Percentiles rank a stretch among this genome's conserved stretches.
These are phyloP conservation scores for Xylariomycetidae sp. DNA, from an alignment of 2,329 filamentous ascomycete genomes.

Conservation along the genomic window DNA sequence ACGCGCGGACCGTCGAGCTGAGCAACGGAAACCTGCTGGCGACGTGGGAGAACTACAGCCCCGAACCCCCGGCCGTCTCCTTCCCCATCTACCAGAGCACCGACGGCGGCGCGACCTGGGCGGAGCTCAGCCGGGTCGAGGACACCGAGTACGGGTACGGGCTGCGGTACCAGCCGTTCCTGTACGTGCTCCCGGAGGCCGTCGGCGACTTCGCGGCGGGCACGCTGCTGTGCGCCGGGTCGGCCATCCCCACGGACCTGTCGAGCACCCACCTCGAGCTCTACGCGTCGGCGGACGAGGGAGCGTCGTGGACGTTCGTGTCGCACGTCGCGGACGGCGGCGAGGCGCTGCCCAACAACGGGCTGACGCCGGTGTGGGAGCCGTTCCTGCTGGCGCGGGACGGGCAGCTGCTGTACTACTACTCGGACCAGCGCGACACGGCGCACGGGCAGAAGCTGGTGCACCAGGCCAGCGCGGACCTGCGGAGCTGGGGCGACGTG, in stretches of 20 bases:
- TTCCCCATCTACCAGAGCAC: conserved; percentile 49
- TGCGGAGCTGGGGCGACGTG: conserved; percentile 51
- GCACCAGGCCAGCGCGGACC: conserved; percentile 56
- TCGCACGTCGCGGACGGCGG: conserved; percentile 60
- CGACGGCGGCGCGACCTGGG: conserved; percentile 56
- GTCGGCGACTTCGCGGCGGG: conserved; percentile 55
- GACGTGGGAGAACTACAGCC: conserved; percentile 52
- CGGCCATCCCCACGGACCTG: conserved; percentile 53
- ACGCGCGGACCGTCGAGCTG: conserved; percentile 38
- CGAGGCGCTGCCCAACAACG: conserved; percentile 56
- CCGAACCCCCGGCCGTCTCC: conserved; percentile 46
- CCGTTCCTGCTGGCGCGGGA: conserved; percentile 58
- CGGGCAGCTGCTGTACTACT: conserved; percentile 57
- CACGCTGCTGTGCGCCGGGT: conserved; percentile 57
- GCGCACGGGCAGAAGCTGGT: conserved; percentile 62
- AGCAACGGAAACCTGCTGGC: conserved; percentile 41
- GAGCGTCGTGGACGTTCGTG: conserved; percentile 60
- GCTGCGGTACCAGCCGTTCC: conserved; percentile 61
- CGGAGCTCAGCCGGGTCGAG: conserved; percentile 54
- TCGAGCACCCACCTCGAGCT: conserved; percentile 62
- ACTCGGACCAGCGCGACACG: conserved; percentile 61
- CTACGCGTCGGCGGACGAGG: conserved; percentile 58
- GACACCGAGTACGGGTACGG: conserved; percentile 61
- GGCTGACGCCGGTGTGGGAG: conserved; percentile 65
- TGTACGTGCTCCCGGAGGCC: conserved; percentile 55